Conservation (phyloP, 176 grass and related monocot genomes). For the Paspalum vaginatum region DNA sequence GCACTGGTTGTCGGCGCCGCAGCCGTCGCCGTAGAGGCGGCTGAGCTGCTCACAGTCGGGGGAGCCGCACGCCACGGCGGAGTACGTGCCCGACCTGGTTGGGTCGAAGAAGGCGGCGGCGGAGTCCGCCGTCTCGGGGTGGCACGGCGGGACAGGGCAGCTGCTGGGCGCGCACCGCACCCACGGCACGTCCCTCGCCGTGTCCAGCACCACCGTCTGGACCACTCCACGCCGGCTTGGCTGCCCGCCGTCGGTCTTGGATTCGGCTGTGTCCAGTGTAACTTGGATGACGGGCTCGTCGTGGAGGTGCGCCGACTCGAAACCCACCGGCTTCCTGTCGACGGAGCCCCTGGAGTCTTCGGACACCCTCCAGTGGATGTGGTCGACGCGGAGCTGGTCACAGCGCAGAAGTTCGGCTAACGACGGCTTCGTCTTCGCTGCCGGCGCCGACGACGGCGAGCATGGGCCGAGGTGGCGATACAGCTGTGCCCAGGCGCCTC, state of each 20-base stretch:
- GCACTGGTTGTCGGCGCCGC: constrained; percentile 2
- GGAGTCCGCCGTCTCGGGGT: background rate
- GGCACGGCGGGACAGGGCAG: no score
- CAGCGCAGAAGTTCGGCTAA: background rate
- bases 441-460: background rate
- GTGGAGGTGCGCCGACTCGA: background rate
- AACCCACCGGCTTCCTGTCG: background rate
- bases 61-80: background rate
- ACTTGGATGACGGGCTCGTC: background rate
- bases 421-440: background rate
- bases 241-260: background rate
- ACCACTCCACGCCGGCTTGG: background rate
- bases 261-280: background rate
- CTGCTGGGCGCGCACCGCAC: no score
- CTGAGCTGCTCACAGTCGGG: background rate
- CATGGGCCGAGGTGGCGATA: constrained; percentile 5
- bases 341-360: background rate
- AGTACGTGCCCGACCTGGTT: background rate
- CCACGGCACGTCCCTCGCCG: constrained; percentile 10
- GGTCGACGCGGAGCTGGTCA: constrained; percentile 10
- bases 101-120: background rate
- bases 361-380: background rate
- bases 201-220: constrained; percentile 10
- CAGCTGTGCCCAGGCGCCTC: background rate
- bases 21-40: background rate